These are phyloP conservation scores for Picochlorum sp. DNA, from an alignment of 139 green algal genomes.

Conservation along the genomic window DNA sequence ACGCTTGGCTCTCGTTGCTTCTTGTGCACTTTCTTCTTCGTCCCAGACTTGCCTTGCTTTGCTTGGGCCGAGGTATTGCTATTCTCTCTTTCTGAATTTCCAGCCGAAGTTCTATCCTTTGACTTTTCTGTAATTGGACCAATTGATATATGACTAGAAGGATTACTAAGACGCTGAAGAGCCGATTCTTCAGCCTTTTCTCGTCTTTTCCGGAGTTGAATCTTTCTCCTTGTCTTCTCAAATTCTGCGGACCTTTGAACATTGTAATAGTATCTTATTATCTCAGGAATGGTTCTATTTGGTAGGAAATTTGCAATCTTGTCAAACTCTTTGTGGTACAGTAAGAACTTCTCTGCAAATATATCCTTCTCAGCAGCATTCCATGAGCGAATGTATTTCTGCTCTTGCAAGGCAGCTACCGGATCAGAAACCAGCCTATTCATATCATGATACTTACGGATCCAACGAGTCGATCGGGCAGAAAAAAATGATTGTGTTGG, in stretches of 20 bases:
- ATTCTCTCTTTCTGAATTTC: no score
- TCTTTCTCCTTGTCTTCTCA: constrained; percentile 60
- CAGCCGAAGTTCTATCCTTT: no score
- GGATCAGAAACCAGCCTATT: constrained; percentile 55
- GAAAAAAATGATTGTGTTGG: constrained; percentile 6
- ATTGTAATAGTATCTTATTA: constrained; percentile 67
- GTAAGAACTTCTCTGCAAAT: constrained; percentile 82
- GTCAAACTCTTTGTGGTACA: constrained; percentile 72
- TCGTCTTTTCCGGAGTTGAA: constrained; percentile 81
- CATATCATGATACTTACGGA: constrained; percentile 27
- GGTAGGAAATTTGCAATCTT: constrained; percentile 66
- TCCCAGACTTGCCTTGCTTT: no score
- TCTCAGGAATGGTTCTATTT: constrained; percentile 59
- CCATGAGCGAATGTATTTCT: constrained; percentile 45
- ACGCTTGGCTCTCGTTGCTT: no score
- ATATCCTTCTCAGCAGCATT: constrained; percentile 56
- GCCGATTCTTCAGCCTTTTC: constrained; percentile 35
- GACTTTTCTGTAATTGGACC: no score
- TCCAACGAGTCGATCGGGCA: constrained; percentile 10
- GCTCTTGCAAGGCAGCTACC: constrained; percentile 27
- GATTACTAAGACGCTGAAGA: no score
- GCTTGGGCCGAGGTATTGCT: no score
- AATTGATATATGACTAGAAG: no score
- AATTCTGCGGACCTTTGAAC: constrained; percentile 80
- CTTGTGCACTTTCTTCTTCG: no score